phyloP scores from a whole-genome alignment of 2,329 filamentous ascomycete species.

The Trichophyton mentagrophytes region DNA sequence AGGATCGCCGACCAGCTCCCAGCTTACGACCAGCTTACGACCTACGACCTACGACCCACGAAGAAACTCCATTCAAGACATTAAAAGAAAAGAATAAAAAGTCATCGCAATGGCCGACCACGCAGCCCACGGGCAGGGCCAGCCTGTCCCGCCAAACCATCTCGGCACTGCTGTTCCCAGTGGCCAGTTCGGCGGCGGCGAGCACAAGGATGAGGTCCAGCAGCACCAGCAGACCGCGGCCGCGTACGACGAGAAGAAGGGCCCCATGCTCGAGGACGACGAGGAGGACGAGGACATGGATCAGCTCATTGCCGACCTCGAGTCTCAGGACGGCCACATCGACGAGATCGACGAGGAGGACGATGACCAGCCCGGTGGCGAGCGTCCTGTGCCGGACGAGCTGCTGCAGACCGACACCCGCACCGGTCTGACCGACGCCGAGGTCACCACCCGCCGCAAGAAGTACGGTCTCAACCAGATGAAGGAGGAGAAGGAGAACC shows the following conservation, averaged over 20 bases:
- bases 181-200: slow-evolving; percentile 13
- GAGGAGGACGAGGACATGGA: slow-evolving; percentile 77
- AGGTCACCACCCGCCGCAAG: slow-evolving; percentile 52
- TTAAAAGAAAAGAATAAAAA: background rate
- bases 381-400: slow-evolving; percentile 55
- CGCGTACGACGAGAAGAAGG: slow-evolving; percentile 14
- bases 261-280: slow-evolving; percentile 40
- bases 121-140: slow-evolving; percentile 13
- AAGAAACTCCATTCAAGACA: background rate
- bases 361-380: slow-evolving; percentile 40
- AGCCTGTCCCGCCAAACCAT: slow-evolving; percentile 14
- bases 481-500: slow-evolving; percentile 81
- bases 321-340: slow-evolving; percentile 63
- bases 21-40: background rate
- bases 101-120: slow-evolving; percentile 11
- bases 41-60: background rate
- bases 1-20: background rate
- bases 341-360: slow-evolving; percentile 52
- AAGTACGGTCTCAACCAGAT: slow-evolving; percentile 78
- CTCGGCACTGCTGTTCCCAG: slow-evolving; percentile 16
- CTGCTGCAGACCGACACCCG: slow-evolving; percentile 64
- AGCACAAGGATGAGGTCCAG: slow-evolving; percentile 9
- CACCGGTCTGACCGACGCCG: slow-evolving; percentile 56
- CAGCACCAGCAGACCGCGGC: background rate
- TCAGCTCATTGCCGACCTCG: slow-evolving; percentile 73